Evolutionary conservation across 2,329 filamentous ascomycete genomes (phyloP), one percentile per base, ranked within the genome.

Genomic region (Ophiosphaerella herpotricha): DNA sequence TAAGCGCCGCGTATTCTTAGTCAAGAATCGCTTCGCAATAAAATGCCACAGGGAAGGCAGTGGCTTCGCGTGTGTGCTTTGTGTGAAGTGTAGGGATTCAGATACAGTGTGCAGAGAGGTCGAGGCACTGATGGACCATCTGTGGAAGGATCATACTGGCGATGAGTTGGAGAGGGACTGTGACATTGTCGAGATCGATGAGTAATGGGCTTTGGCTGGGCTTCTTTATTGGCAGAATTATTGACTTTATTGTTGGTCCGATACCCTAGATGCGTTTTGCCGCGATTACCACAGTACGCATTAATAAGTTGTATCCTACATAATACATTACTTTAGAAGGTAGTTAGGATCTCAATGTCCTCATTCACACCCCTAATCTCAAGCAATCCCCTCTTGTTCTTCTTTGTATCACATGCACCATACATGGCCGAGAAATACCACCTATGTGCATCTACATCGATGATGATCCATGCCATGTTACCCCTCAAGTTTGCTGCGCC

Each of bases 361-460:
- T 39, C 52, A 6, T 51, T 41, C 0, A 53, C 46, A 23, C 45
- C 52, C 24, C 46, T 46, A 14, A 61, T 49, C 37, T 43, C 35
- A 5, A 58, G 36, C 6, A 39, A 11, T 5, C 46, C 55, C 8
- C 55, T 49, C 51, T 48, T 62, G 6, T 11, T 38, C 35, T 54
- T 51, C 38, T 46, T 39, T 18, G 49, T 58, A 43, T 43, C 46
- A 43, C 73, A 70, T 11, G 1, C 26, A 1, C 40, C 48, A 39
- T 64, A 60, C 57, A 61, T 46, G 26, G 41, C 52, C 1, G 33
- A 39, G 35, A 74, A 72, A 43, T 74, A 75, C 70, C 71, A 75
- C 29, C 58, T 46, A 55, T 75, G 71, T 5, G 72, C 68, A 14
- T 58, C 52, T 3, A 70, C 40, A 57, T 74, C 70, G 2, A 64